Percentiles rank a stretch among this genome's conserved stretches.
Conservation (phyloP, 768 basidiomycete genomes). For the Amanita rimosa region DNA sequence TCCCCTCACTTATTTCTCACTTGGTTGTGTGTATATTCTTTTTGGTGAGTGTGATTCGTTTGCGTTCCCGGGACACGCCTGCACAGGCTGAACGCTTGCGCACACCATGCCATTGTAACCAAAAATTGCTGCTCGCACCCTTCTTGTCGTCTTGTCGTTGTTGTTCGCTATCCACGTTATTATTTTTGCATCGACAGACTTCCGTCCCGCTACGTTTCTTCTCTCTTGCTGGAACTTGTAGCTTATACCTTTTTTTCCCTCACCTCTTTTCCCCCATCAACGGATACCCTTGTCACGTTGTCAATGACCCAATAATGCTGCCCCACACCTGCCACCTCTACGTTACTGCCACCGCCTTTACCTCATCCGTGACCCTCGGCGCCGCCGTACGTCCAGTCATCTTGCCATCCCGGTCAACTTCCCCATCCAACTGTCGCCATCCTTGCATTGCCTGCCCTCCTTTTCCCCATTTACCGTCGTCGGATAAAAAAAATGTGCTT, state of each 20-base stretch:
- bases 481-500: conserved; percentile 2
- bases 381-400: not conserved
- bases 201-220: conserved; percentile 4
- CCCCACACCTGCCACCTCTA: not conserved
- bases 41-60: conserved; percentile 5
- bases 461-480: not conserved
- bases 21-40: not conserved
- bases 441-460: not conserved
- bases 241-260: conserved; percentile 5
- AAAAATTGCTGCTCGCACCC: not conserved
- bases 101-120: not conserved
- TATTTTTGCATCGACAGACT: conserved; percentile 3
- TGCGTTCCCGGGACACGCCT: not conserved
- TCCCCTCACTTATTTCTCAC: conserved; percentile 6
- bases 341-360: conserved; percentile 2
- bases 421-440: conserved; percentile 3
- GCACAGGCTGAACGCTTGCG: conserved; percentile 1
- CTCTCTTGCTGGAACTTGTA: conserved; percentile 8
- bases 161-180: conserved; percentile 5
- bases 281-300: conserved; percentile 2
- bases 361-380: conserved; percentile 1
- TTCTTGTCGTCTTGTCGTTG: conserved; percentile 2
- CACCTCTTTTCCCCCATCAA: not conserved
- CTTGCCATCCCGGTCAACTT: not conserved
- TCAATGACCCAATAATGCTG: conserved; percentile 1